phyloP scores from a whole-genome alignment of 345 rosid genomes.

The Citrus sp. region DNA sequence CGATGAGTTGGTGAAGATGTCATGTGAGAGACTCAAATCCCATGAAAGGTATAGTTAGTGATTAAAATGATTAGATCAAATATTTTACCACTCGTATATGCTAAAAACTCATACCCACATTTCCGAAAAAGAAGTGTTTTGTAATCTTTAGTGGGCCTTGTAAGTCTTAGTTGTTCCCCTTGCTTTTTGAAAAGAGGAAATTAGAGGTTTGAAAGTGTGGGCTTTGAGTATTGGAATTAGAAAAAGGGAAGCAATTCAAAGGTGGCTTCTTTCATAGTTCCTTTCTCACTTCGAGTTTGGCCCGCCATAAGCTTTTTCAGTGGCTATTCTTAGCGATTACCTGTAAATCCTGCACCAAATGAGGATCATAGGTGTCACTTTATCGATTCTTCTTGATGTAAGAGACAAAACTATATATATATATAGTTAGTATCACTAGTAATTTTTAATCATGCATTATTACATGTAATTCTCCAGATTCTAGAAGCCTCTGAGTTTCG shows the following conservation, averaged over 20 bases:
- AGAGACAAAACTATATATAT: background rate
- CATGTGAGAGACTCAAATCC: constrained; percentile 34
- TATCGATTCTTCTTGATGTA: background rate
- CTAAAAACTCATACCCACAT: constrained; percentile 18
- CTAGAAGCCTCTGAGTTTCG: background rate
- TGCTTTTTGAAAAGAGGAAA: constrained; percentile 42
- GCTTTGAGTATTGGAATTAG: constrained; percentile 44
- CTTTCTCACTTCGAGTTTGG: constrained; percentile 29
- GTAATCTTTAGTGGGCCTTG: constrained; percentile 26
- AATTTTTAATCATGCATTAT: background rate
- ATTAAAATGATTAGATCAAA: constrained; percentile 44
- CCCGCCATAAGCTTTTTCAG: constrained; percentile 22
- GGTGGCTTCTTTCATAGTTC: constrained; percentile 39
- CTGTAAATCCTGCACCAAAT: constrained; percentile 33
- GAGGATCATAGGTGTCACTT: constrained; percentile 12
- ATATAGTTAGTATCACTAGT: too few species aligned
- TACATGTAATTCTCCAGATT: background rate
- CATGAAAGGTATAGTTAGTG: constrained; percentile 30
- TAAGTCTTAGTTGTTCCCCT: background rate
- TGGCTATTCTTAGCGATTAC: constrained; percentile 1
- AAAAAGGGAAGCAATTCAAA: constrained; percentile 35
- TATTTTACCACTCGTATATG: constrained; percentile 15
- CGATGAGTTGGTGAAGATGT: constrained; percentile 22
- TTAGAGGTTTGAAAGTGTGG: constrained; percentile 43
- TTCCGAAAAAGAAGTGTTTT: constrained; percentile 25